Base-by-base conservation (phyloP, 192 early-diverging fungal genomes). In the Diversispora epigaea region DNA sequence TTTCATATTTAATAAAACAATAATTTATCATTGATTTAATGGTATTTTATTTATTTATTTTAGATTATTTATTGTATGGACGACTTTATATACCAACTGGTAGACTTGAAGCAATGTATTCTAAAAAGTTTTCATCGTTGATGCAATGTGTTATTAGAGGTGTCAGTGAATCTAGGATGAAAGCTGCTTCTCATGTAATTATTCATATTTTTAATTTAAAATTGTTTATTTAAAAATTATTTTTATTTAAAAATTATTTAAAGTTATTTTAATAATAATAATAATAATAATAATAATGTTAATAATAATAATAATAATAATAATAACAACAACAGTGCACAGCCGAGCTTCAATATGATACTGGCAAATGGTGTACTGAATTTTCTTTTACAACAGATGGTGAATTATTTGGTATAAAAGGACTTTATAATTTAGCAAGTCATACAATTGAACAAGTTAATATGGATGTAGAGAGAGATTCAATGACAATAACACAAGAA, bases 381-480 rank as follows among this genome's bases (percentile, higher is more conserved):
- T 75, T 89, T 21, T 91, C 87, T 25, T 92, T 88, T 78, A 87
- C 88, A 2, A 91, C 93, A 1, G 90, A 91, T 52, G 93, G 92
- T 78, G 87, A 86, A 19, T 80, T 97, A 7, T 76, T 95, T 46
- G 96, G 96, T 22, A 66, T 95, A 45, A 91, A 91, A 70, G 89
- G 88, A n/a, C 81, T 94, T 43, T 91, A 93, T 73, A 91, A 90
- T 75, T 88, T 96, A 79, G 86, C 89, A 63, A 77, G 80, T 43
- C 57, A 66, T 45, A 56, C 12, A 17, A 43, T 49, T 19, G 47
- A 67, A 64, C 56, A 40, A 56, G 39, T 63, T 3, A 57, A 55
- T 40, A 12, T 45, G 43, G 86, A 86, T 2, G 74, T 72, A 15
- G 86, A 91, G 57, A 68, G 86, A 39, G 84, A 79, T 68, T 82